Percentiles rank a stretch among this genome's conserved stretches.
Evolutionary conservation across 2,329 filamentous ascomycete species (phyloP).

Genomic region (Penicillium sp.): DNA sequence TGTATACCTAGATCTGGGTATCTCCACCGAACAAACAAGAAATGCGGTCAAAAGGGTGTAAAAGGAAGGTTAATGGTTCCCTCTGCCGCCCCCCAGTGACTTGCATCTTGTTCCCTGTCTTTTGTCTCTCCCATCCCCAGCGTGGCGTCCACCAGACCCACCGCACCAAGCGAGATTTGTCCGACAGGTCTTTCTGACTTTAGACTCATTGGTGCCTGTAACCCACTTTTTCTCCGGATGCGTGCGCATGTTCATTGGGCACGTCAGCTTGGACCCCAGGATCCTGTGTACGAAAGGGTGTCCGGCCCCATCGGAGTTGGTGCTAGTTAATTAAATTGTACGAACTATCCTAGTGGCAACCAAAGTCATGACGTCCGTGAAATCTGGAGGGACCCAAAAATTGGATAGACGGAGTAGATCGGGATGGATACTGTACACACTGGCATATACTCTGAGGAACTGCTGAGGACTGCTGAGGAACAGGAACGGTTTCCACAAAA

Average conservation of each 20-base stretch:
- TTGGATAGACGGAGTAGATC: too few relatives aligned
- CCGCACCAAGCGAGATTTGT: conserved; percentile 28
- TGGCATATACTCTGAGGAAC: too few relatives aligned
- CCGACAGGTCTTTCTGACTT: conserved; percentile 1
- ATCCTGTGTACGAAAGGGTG: conserved; percentile 11
- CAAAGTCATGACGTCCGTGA: conserved; percentile 27
- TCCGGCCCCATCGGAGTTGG: conserved; percentile 17
- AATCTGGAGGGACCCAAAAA: background rate
- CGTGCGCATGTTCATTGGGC: conserved; percentile 23
- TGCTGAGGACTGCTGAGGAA: too few relatives aligned
- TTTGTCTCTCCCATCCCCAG: conserved; percentile 21
- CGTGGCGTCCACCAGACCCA: conserved; percentile 27
- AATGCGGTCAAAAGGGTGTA: background rate
- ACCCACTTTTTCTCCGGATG: conserved; percentile 31
- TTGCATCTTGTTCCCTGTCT: conserved; percentile 15
- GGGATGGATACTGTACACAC: too few relatives aligned
- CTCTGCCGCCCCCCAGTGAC: conserved; percentile 13
- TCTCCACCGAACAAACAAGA: background rate
- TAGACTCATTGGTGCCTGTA: conserved; percentile 26
- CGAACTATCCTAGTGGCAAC: conserved; percentile 23
- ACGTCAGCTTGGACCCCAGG: conserved; percentile 22
- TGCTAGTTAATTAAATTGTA: conserved; percentile 4
- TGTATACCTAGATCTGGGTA: too few relatives aligned
- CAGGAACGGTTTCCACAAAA: too few relatives aligned
- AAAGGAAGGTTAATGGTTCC: too few relatives aligned